Evolutionary conservation across 176 grass and related monocot species (phyloP).

Genomic region (Aegilops longissima): DNA sequence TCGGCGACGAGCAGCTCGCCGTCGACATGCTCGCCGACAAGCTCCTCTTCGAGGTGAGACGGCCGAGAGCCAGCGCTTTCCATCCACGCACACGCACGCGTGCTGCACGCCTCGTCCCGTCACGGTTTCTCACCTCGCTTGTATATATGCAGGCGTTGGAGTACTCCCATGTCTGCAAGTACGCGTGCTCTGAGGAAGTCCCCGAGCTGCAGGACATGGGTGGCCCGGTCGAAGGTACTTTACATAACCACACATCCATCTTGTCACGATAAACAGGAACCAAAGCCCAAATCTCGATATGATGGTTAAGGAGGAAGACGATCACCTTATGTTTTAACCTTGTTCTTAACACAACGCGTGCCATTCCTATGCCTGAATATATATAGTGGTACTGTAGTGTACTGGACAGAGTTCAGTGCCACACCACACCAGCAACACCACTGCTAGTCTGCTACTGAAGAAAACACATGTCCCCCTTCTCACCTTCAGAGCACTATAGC

Average conservation of each 20-base stretch:
- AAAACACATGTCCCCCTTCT: background rate
- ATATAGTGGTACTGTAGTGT: background rate
- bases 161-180: constrained; percentile 96
- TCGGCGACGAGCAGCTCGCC: constrained; percentile 95
- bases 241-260: background rate
- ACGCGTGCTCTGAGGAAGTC: constrained; percentile 96
- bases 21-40: constrained; percentile 93
- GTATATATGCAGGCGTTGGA: constrained; percentile 52
- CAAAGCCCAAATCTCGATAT: background rate
- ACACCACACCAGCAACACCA: too few species aligned
- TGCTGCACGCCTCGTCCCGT: background rate
- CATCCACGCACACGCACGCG: too few species aligned
- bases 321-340: background rate
- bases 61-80: too few species aligned
- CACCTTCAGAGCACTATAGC: background rate
- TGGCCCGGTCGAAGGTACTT: constrained; percentile 79
- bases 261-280: background rate
- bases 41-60: constrained; percentile 73
- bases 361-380: background rate
- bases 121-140: background rate
- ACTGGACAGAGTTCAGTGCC: background rate
- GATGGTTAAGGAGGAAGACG: background rate
- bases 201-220: constrained; percentile 98
- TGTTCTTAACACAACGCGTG: background rate
- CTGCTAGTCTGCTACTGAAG: background rate